These are phyloP conservation scores for Brassica carinata DNA, from an alignment of 345 rosid genomes.

Conservation along the genomic window DNA sequence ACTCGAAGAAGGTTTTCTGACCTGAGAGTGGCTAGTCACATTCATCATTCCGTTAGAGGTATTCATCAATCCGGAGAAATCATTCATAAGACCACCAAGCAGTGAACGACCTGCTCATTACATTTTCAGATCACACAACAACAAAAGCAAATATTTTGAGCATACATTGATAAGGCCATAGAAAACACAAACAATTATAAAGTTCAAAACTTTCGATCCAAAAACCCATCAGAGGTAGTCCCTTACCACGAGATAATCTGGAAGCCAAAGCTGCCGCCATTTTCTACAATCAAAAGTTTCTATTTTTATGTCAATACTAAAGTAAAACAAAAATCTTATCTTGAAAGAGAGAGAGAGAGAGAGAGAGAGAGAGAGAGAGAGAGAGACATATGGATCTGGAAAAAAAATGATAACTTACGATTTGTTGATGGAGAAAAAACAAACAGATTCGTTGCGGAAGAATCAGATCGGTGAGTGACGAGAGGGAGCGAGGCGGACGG, in stretches of 20 bases:
- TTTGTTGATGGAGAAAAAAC: not conserved
- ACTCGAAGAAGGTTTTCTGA: constrained; percentile 22
- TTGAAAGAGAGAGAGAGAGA: not conserved
- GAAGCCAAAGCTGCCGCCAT: constrained; percentile 44
- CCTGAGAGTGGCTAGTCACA: constrained; percentile 51
- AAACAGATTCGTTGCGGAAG: constrained; percentile 2
- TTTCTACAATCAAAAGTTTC: constrained; percentile 12
- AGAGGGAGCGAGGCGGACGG: not conserved
- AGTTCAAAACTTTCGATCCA: no score
- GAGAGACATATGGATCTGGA: not conserved
- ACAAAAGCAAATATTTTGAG: not conserved
- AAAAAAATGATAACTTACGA: not conserved
- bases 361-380: not conserved
- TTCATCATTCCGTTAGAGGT: constrained; percentile 40
- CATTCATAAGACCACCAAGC: constrained; percentile 52
- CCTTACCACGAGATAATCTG: constrained; percentile 36
- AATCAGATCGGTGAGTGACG: not conserved
- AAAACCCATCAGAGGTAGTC: not conserved
- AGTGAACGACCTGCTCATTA: constrained; percentile 45
- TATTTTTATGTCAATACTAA: not conserved
- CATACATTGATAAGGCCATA: not conserved
- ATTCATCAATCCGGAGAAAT: constrained; percentile 38
- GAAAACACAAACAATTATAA: not conserved
- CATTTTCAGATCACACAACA: not conserved
- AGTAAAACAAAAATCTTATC: not conserved